Evolutionary conservation across 805 yeast species (phyloP).

Genomic region (Metschnikowia borealis): DNA sequence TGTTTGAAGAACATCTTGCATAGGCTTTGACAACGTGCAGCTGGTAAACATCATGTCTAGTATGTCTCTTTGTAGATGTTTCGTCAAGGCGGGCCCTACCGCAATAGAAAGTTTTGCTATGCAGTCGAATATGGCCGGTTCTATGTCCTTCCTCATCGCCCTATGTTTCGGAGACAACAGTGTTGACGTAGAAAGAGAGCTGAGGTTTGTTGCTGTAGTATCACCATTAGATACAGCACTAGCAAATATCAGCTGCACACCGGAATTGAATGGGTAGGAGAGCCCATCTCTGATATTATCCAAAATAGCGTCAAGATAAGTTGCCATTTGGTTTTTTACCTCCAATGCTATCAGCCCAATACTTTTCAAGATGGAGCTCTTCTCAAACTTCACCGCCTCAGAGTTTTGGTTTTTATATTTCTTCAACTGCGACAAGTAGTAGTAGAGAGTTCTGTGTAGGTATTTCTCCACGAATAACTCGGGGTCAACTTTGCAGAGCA

Average conservation of each 20-base stretch:
- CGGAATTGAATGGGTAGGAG: constrained; percentile 29
- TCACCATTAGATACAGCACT: constrained; percentile 33
- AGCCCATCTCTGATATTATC: constrained; percentile 81
- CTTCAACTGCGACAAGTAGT: constrained; percentile 73
- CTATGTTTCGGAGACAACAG: constrained; percentile 49
- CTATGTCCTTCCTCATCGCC: constrained; percentile 62
- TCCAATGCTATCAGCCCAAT: constrained; percentile 81
- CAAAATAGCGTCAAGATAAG: constrained; percentile 83
- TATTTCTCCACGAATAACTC: constrained; percentile 73
- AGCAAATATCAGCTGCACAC: constrained; percentile 38
- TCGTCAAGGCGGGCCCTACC: constrained; percentile 89
- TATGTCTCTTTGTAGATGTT: constrained; percentile 78
- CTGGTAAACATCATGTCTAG: constrained; percentile 68
- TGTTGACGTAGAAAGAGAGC: constrained; percentile 24
- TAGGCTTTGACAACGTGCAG: constrained; percentile 78
- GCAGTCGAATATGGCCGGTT: constrained; percentile 84
- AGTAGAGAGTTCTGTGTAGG: constrained; percentile 72
- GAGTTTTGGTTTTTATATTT: constrained; percentile 48
- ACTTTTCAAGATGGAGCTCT: constrained; percentile 69
- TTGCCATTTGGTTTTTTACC: constrained; percentile 79
- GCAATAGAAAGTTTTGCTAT: constrained; percentile 82
- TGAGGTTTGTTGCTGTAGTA: constrained; percentile 19
- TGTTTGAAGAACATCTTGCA: constrained; percentile 69
- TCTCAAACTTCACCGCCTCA: constrained; percentile 48
- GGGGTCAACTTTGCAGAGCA: constrained; percentile 74